Base-by-base conservation (phyloP, 768 basidiomycete species). In the Hortiboletus flavorubellus region DNA sequence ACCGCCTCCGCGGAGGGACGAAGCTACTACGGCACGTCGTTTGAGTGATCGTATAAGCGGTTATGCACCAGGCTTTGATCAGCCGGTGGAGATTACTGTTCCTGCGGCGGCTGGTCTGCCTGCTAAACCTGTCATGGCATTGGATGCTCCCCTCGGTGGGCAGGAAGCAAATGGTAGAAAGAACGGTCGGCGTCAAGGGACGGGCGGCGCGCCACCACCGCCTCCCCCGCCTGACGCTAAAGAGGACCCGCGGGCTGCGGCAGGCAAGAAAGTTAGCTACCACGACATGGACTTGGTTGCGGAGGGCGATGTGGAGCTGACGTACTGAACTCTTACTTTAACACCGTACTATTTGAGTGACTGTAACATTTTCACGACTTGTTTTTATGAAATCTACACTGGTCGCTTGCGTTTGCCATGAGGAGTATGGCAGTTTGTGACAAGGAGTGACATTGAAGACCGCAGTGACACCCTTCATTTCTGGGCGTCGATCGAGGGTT, bases 241-340 rank as follows among this genome's bases (percentile, higher is more conserved):
- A 73, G 91, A 93, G 71, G 95, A 98, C 70, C 95, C 95, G 41
- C 79, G 95, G 39, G 91, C 95, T 30, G 87, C 89, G 33, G 89
- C 86, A 34, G 91, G 91, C 43, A 89, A 86, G 73, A 84, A 91
- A 71, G 85, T 98, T 52, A 93, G 91, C 74, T 98, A 98, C 68
- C 87, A 93, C 68, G 95, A 98, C 73, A 91, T 97, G 86, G 95
- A 98, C 76, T 76, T 89, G 69, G 91, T 93, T 61, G 90, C 92
- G 30, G 90, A 90, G 78, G 87, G 81, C 38, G 86, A 83, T 70
- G 81, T 83, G 64, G 84, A 85, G 67, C 68, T 85, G 64, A 71
- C 72, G 31, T 75, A 75, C 53, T 75, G 57, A 73, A 51, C 55
- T n/a, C 59, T 58, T 68, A 69, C 49, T 48, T 46, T 70, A 67